Evolutionary conservation across 768 basidiomycete genomes (phyloP).

Genomic region (Phlebiopsis gigantea): DNA sequence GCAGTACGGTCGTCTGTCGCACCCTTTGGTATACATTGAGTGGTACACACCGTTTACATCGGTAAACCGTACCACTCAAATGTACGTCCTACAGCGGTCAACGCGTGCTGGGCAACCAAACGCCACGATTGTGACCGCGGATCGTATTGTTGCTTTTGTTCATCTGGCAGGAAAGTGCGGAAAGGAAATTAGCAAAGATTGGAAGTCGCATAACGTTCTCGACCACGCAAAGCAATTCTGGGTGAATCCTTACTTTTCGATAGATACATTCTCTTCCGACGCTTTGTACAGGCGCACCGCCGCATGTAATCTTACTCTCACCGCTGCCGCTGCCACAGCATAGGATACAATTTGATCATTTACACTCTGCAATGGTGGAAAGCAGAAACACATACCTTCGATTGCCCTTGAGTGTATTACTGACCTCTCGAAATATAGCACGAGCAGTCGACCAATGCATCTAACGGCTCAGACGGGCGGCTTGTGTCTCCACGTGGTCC

Average conservation of each 20-base stretch:
- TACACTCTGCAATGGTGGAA: too few species aligned
- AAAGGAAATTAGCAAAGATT: neutral
- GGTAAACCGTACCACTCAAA: neutral
- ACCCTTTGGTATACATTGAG: constrained; percentile 6
- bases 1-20: neutral
- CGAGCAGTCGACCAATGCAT: too few species aligned
- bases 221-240: neutral
- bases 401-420: too few species aligned
- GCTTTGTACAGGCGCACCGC: too few species aligned
- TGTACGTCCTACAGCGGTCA: constrained; percentile 2
- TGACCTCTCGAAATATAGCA: too few species aligned
- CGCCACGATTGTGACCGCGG: constrained; percentile 2
- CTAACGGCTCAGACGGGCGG: too few species aligned
- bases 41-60: constrained; percentile 4
- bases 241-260: constrained; percentile 5
- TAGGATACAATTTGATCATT: too few species aligned
- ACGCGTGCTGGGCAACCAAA: neutral
- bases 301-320: too few species aligned
- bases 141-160: neutral
- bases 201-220: constrained; percentile 2
- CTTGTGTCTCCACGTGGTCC: too few species aligned
- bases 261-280: neutral
- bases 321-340: too few species aligned
- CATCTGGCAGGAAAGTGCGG: constrained; percentile 1
- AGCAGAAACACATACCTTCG: too few species aligned